These are phyloP conservation scores for Xanthoconium stramineum DNA, from an alignment of 768 basidiomycete species.

Conservation along the genomic window DNA sequence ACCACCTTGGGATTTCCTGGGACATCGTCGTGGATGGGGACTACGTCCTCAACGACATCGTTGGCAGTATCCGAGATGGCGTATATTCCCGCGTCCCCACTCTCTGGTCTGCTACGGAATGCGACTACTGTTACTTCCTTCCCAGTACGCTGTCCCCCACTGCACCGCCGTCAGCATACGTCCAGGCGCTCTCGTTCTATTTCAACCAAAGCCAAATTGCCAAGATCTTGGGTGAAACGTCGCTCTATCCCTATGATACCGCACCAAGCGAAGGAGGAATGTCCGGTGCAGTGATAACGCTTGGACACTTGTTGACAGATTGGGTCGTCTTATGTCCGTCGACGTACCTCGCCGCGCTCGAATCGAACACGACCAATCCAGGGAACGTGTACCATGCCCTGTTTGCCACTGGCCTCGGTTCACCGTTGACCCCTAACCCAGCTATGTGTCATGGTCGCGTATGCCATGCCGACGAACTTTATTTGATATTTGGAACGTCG, in stretches of 20 bases:
- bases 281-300: conserved; percentile 11
- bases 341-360: conserved; percentile 13
- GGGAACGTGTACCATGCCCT: conserved; percentile 11
- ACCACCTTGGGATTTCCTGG: conserved; percentile 9
- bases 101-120: conserved; percentile 17
- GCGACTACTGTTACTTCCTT: conserved; percentile 21
- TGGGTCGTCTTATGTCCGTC: conserved; percentile 9
- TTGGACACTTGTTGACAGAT: conserved; percentile 17
- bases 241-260: conserved; percentile 17
- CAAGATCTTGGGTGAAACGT: conserved; percentile 11
- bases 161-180: conserved; percentile 8
- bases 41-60: conserved; percentile 14
- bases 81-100: conserved; percentile 14
- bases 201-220: conserved; percentile 10
- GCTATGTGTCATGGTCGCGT: conserved; percentile 10
- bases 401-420: conserved; percentile 9
- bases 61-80: conserved; percentile 12
- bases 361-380: conserved; percentile 17
- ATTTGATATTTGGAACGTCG: conserved; percentile 17
- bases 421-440: conserved; percentile 14
- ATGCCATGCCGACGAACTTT: conserved; percentile 21
- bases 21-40: conserved; percentile 16
- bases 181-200: background rate
- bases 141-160: conserved; percentile 11
- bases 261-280: background rate